A percentile compares a stretch with the other conserved stretches of the same genome.
phyloP scores from a whole-genome alignment of 1,284 basidiomycete genomes.

The Austroboletus rostrupii region DNA sequence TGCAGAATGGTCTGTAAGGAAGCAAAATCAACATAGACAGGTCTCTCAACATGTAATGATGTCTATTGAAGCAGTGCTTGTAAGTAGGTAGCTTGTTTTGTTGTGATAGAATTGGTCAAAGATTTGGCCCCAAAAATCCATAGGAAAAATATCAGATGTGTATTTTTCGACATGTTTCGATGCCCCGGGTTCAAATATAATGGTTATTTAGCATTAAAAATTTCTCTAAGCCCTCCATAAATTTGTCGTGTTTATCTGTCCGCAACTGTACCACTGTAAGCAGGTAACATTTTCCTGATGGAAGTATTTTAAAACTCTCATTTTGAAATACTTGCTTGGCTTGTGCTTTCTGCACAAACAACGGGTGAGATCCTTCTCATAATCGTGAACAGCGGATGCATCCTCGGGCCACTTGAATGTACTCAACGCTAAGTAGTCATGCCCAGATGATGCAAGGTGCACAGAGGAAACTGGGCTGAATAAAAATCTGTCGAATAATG shows the following conservation, averaged over 20 bases:
- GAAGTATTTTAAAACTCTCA: no score
- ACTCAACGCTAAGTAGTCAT: no score
- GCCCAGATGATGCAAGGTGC: no score
- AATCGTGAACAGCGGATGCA: no score
- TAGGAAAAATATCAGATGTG: background rate
- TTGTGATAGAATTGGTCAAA: background rate
- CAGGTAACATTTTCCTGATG: no score
- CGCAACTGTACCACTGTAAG: background rate
- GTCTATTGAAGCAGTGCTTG: background rate
- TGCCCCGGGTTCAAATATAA: no score
- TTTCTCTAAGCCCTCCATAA: background rate
- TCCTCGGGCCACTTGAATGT: no score
- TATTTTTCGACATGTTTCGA: background rate
- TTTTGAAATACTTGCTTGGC: no score
- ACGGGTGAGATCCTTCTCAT: no score
- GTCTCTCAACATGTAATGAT: background rate
- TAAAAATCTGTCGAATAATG: no score
- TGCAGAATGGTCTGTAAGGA: background rate
- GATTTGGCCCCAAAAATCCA: conserved; percentile 1
- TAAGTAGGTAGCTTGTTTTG: background rate
- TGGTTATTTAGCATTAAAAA: background rate
- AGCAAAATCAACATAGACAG: background rate
- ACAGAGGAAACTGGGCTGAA: no score
- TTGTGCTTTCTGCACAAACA: no score
- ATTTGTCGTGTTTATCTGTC: background rate